A percentile compares a stretch with the other conserved stretches of the same genome.
Conservation (phyloP, 176 grass and related monocot species). For the Luzula sylvatica region DNA sequence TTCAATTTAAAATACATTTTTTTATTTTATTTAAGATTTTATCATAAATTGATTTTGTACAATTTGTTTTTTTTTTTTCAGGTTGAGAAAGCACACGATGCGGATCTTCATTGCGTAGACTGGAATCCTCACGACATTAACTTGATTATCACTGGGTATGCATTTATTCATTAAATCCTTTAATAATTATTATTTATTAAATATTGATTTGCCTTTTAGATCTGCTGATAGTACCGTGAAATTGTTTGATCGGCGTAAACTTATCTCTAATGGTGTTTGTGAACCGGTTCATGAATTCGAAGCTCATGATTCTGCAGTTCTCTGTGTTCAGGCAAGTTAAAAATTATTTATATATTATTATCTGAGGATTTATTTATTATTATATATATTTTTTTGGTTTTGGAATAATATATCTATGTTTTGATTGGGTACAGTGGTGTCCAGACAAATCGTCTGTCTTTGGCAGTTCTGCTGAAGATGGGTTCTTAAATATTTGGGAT, state of each 20-base stretch:
- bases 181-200: slow-evolving; percentile 19
- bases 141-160: slow-evolving; percentile 97
- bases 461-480: slow-evolving; percentile 80
- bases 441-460: slow-evolving; percentile 93
- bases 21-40: neutral
- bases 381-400: neutral
- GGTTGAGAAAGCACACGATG: slow-evolving; percentile 95
- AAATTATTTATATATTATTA: neutral
- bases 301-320: slow-evolving; percentile 83
- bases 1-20: slow-evolving; percentile 8
- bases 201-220: slow-evolving; percentile 28
- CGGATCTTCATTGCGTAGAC: slow-evolving; percentile 90
- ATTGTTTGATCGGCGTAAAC: slow-evolving; percentile 85
- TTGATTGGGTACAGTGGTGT: slow-evolving; percentile 62
- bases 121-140: slow-evolving; percentile 83
- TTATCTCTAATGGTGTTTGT: slow-evolving; percentile 49
- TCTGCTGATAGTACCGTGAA: slow-evolving; percentile 88
- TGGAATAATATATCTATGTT: neutral
- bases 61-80: slow-evolving; percentile 22
- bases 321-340: slow-evolving; percentile 80
- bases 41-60: neutral
- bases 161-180: neutral
- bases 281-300: slow-evolving; percentile 69
- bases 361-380: too few relatives aligned
- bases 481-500: slow-evolving; percentile 82